Base-by-base conservation (phyloP, 2,329 filamentous ascomycete genomes). In the Sarocladium brachiariae region DNA sequence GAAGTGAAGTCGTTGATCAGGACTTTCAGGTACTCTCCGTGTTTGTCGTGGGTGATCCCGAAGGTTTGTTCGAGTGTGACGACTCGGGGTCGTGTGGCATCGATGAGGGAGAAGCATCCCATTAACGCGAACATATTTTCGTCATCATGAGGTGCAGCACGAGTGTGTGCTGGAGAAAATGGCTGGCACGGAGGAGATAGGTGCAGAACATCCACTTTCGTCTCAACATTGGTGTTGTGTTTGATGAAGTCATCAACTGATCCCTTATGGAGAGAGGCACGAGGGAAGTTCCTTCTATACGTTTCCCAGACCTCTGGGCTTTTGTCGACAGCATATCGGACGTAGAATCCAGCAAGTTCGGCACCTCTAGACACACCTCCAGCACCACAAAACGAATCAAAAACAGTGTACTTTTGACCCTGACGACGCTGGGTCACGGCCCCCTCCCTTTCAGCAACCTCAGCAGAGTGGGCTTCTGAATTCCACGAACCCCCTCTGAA, bases 1-100 rank as follows among this genome's bases (percentile, higher is more conserved):
- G 76, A 66, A 0, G 86, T 81, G 50, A 91, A 83, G 27, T 83
- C 79, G 23, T 75, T 69, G 2, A 93, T 68, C 0, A 91, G 64
- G 0, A 72, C 66, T 34, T 76, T 70, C 43, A 90, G 83, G 49
- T 77, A 82, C 0, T 69, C 65, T 10, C 68, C 63, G 50, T 84
- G 81, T 0, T 71, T 65, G 0, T 75, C 65, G 19, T 73, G 70
- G 0, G 78, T 63, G 1, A 95, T 74, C 0, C 87, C 88, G 49
- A 80, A 83, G 0, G 89, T 91, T 60, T 95, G 86, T 58, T 95
- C 89, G 1, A 95, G 69, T 0, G 88, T 95, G 2, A 88, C 77
- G 0, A 93, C 61, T 0, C 89, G 75, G 0, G 89, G 88, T 0
- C 74, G 76, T 0, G 76, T 63, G 31, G 76, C 75, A 4, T 74